Evolutionary conservation across 768 basidiomycete species (phyloP).

Genomic region (Tylopilus rubrobrunneus): DNA sequence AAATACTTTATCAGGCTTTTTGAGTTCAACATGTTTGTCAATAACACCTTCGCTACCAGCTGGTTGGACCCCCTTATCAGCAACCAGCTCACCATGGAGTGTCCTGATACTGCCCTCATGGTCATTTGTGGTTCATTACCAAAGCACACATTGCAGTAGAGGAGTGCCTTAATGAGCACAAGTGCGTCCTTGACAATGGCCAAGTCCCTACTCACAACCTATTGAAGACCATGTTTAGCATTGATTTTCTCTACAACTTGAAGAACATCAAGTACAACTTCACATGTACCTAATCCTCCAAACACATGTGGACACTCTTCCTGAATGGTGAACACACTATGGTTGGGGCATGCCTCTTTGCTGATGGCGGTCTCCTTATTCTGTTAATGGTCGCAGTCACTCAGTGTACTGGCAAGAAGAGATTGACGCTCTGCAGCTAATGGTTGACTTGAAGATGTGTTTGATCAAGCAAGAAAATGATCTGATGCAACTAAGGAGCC

Average conservation of each 20-base stretch:
- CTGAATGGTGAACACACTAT: conserved; percentile 91
- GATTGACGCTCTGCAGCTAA: no score
- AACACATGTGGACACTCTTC: conserved; percentile 89
- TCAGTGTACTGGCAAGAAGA: no score
- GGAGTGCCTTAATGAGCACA: conserved; percentile 89
- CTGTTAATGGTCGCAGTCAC: no score
- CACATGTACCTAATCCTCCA: conserved; percentile 88
- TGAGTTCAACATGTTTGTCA: conserved; percentile 92
- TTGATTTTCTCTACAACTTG: conserved; percentile 98
- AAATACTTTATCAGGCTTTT: conserved; percentile 98
- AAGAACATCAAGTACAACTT: conserved; percentile 94
- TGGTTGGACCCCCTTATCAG: conserved; percentile 98
- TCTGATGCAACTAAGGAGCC: no score
- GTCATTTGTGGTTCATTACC: no score
- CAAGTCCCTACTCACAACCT: conserved; percentile 94
- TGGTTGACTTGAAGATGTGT: no score
- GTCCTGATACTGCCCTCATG: no score
- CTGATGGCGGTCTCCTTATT: conserved; percentile 98
- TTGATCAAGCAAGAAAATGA: no score
- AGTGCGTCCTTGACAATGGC: conserved; percentile 93
- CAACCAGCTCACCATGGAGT: conserved; percentile 91
- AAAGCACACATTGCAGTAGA: conserved; percentile 91
- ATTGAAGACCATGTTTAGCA: conserved; percentile 92
- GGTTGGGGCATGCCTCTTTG: conserved; percentile 89
- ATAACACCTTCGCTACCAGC: conserved; percentile 97